Conservation (phyloP, 192 early-diverging fungal genomes). For the Coemansia sp. region DNA sequence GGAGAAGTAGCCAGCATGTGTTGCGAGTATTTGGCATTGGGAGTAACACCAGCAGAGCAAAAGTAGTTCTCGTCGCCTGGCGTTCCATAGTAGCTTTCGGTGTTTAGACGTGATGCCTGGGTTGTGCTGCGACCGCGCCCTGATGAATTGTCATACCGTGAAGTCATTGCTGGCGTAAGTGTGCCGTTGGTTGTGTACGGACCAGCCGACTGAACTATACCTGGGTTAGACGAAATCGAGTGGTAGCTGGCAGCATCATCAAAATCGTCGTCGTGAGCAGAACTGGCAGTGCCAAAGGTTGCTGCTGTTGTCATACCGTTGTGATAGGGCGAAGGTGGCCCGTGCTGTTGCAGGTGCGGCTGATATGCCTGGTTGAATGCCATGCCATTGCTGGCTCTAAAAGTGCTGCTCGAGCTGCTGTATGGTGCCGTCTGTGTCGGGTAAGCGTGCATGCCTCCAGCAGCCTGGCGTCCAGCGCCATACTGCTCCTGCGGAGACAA, state of each 20-base stretch:
- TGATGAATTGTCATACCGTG: slow-evolving; percentile 36
- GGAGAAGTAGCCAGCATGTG: neutral
- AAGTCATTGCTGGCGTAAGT: slow-evolving; percentile 33
- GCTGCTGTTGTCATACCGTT: slow-evolving; percentile 18
- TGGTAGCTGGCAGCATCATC: slow-evolving; percentile 57
- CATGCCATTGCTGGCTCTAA: neutral
- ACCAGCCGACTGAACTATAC: slow-evolving; percentile 13
- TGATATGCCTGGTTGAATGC: slow-evolving; percentile 3
- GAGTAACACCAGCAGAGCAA: slow-evolving; percentile 7
- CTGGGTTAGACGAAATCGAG: slow-evolving; percentile 47
- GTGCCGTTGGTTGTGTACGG: slow-evolving; percentile 9
- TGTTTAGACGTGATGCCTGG: slow-evolving; percentile 7
- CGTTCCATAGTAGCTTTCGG: slow-evolving; percentile 42
- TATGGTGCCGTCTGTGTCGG: neutral
- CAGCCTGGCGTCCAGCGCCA: slow-evolving; percentile 34
- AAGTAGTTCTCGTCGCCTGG: slow-evolving; percentile 26
- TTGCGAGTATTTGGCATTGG: neutral
- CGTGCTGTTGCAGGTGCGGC: neutral
- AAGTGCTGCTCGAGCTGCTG: slow-evolving; percentile 1
- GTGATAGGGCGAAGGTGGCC: slow-evolving; percentile 9
- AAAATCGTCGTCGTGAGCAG: slow-evolving; percentile 46
- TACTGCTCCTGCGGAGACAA: slow-evolving; percentile 20
- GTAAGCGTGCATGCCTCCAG: slow-evolving; percentile 7
- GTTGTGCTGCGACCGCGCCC: slow-evolving; percentile 20
- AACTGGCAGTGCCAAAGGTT: no score